Evolutionary conservation across 768 basidiomycete species (phyloP), one percentile per base, ranked within the genome.

Genomic region (Russula compacta): DNA sequence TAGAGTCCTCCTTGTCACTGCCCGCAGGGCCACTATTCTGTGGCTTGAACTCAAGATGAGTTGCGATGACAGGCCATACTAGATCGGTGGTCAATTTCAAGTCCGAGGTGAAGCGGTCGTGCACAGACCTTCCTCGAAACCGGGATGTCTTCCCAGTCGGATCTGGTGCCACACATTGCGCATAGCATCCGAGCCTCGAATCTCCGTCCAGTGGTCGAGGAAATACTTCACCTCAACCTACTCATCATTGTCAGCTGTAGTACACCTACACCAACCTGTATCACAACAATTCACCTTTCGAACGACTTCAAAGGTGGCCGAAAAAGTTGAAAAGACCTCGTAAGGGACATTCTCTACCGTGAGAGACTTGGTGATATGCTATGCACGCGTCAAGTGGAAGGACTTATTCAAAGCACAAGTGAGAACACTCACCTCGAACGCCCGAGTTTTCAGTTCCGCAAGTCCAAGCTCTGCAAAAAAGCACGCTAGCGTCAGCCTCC

Each of bases 261-360:
- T 11, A 24, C 35, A 19, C 19, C 15, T 32, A 36, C 32, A 51
- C n/a, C 19, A 15, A 39, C 17, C 11, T 12, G 6, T n/a, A 21
- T 58, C 38, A 53, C 9, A n/a, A 63, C 12, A 53, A 15, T 69
- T 51, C 51, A 83, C 87, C 79, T 87, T 89, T 54, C 91, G 78
- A 32, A 95, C 83, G 47, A 89, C 86, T 55, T 87, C 85, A 66
- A 90, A 93, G 0, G 84, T 83, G 6, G 87, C 86, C 6, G 89
- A 85, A 73, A 95, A 93, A 0, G 85, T 83, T 11, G 87, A 89
- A 69, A 95, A 95, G 40, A 88, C 84, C 70, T 95, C 92, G 66
- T 87, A 85, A 2, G 88, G 86, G 54, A 93, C 86, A 71, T 92
- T 94, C 14, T 87, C 81, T 12, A 87, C 81, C 0, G 83, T 85